Base-by-base conservation (phyloP, 1,139 yeast species). In the Suhomyces ambrosiae region DNA sequence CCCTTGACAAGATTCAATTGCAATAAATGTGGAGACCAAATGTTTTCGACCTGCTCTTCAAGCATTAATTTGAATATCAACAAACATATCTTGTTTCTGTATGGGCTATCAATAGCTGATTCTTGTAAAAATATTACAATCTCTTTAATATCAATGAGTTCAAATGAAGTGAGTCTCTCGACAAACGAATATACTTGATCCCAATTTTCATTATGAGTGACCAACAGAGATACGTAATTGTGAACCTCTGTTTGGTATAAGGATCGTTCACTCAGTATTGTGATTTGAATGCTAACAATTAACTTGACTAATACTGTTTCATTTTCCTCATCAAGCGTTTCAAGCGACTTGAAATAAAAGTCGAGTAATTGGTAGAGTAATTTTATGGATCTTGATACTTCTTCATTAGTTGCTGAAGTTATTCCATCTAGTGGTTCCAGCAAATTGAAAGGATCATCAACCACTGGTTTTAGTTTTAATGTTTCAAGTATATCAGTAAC, bases 161-260 rank as follows among this genome's bases (percentile, higher is more conserved):
- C 63, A 39, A 40, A 58, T 10, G 50, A 27, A 11, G 52, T 31
- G 15, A 61, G 42, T 32, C 50, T 57, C 33, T 50, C 52, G 22
- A 57, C 6, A n/a, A 38, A 35, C 7, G 13, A 2, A 2, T 32
- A 30, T 2, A 46, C 16, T 3, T 21, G 31, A 2, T 22, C 23
- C 9, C 19, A 6, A 12, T 48, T 44, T 1, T 28, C 35, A 5
- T 25, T 35, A 4, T 34, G 29, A 7, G 38, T 33, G 2, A 47
- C 25, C 19, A 38, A 19, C 9, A 14, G 13, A 5, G 25, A 3
- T 8, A 52, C 18, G 40, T 43, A 48, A 6, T 35, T 34, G 12
- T 41, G 24, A 17, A 49, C 24, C 15, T 34, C 38, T 7, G 41
- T 4, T 19, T 11, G 27, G 21, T 42, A 46, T 8, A 32, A 34